phyloP scores from a whole-genome alignment of 495 filamentous ascomycete species.

The Penicillium egyptiacum region DNA sequence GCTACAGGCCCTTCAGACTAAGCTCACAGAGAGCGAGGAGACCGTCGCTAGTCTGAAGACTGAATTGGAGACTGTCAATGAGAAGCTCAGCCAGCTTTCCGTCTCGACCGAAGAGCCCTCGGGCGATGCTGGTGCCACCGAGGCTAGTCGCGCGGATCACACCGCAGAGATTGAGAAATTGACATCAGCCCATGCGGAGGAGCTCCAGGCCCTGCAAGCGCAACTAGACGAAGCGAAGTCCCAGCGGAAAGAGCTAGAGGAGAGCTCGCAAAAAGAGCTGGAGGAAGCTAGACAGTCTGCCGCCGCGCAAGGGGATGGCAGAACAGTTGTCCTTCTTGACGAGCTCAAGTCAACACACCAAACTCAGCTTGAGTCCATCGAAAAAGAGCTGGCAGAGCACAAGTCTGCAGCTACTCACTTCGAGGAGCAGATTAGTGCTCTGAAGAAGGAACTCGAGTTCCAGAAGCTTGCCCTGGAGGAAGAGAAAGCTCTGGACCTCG shows the following conservation, averaged over 20 bases:
- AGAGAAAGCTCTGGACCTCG: conserved; percentile 42
- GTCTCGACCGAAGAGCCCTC: conserved; percentile 28
- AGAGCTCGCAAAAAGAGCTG: conserved; percentile 41
- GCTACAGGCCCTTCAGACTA: conserved; percentile 40
- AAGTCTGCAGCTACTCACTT: conserved; percentile 38
- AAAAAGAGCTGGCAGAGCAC: conserved; percentile 40
- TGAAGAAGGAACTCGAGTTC: conserved; percentile 41
- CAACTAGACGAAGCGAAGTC: conserved; percentile 43
- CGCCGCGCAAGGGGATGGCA: conserved; percentile 36
- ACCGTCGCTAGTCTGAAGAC: conserved; percentile 40
- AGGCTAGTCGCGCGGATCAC: conserved; percentile 39
- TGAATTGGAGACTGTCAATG: conserved; percentile 42
- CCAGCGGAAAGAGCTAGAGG: conserved; percentile 43
- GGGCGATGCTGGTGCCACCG: conserved; percentile 28
- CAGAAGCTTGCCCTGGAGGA: conserved; percentile 39
- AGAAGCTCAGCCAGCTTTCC: conserved; percentile 40
- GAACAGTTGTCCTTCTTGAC: conserved; percentile 37
- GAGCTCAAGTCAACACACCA: conserved; percentile 43
- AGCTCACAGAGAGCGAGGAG: conserved; percentile 47
- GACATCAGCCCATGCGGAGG: conserved; percentile 37
- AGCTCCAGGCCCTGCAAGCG: conserved; percentile 36
- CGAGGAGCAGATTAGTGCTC: conserved; percentile 39
- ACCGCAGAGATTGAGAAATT: conserved; percentile 41
- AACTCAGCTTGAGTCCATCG: conserved; percentile 38
- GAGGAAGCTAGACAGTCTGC: conserved; percentile 44